Percentiles rank a stretch among this genome's conserved stretches.
These are phyloP conservation scores for Nicotiana paniculata DNA, from an alignment of 257 asterid genomes.

Conservation along the genomic window DNA sequence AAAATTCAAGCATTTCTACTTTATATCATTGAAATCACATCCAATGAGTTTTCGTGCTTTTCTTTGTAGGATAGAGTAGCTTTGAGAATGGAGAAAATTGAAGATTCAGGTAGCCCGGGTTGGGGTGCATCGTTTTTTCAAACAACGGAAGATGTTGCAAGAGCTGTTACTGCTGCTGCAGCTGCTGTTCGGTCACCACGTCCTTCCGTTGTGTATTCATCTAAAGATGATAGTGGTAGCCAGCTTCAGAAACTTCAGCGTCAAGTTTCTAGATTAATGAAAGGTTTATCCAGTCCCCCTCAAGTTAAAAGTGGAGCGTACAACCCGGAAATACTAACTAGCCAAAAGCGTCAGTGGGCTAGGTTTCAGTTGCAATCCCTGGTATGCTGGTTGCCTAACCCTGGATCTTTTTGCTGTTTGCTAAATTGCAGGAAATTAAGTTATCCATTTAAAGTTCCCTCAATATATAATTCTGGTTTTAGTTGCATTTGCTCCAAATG, in stretches of 20 bases:
- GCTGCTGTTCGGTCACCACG: slow-evolving; percentile 80
- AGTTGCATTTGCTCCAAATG: neutral
- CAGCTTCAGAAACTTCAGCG: slow-evolving; percentile 72
- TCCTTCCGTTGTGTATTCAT: slow-evolving; percentile 86
- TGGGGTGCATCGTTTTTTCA: slow-evolving; percentile 87
- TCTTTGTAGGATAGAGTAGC: slow-evolving; percentile 27
- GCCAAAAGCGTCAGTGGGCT: slow-evolving; percentile 99
- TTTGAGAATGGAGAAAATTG: slow-evolving; percentile 64
- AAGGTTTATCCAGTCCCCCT: slow-evolving; percentile 84
- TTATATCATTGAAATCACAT: neutral
- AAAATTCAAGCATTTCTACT: neutral
- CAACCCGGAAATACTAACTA: slow-evolving; percentile 93
- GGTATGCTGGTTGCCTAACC: slow-evolving; percentile 39
- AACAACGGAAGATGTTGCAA: slow-evolving; percentile 93
- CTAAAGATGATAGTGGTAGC: slow-evolving; percentile 78
- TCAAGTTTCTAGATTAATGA: slow-evolving; percentile 75
- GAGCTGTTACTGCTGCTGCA: slow-evolving; percentile 95
- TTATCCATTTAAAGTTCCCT: neutral
- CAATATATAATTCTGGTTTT: neutral
- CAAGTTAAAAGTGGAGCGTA: slow-evolving; percentile 63
- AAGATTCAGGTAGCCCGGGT: slow-evolving; percentile 72
- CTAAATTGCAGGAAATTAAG: neutral
- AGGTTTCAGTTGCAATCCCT: slow-evolving; percentile 83
- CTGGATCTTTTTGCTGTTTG: neutral
- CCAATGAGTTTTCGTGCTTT: slow-evolving; percentile 7